Base-by-base conservation (phyloP, 768 basidiomycete species). In the Collybia sordida region DNA sequence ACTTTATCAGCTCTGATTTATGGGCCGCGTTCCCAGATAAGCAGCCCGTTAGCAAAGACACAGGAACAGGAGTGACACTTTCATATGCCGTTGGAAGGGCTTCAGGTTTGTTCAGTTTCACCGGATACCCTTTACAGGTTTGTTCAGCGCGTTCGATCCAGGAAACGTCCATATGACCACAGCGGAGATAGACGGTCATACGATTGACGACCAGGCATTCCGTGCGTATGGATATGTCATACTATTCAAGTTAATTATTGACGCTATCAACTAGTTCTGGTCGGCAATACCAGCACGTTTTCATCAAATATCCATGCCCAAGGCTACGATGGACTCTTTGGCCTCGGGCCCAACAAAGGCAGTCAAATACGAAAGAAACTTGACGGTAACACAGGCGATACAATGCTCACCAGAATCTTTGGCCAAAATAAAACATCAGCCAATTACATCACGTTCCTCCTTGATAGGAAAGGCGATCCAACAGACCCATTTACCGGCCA, bases 301-400 rank as follows among this genome's bases (percentile, higher is more conserved):
- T 80, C 85, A 4, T 65, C 76, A 14, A 67, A 88, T 57, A 82
- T 86, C 59, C 66, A 75, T 28, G 42, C 74, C 2, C 79, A 87
- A 59, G 85, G 82, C 0, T 86, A 82, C 55, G 77, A 83, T 49
- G 89, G 89, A 35, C 79, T 91, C 17, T 70, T 91, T 23, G 89
- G 89, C 19, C 78, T 91, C 15, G 89, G 89, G n/a, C 88, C 88
- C 24, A 88, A 88, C 68, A 65, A 77, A 21, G 86, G 83, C 39
- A 88, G 86, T 44, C 69, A 78, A 36, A 79, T 91, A 53, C 76
- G 72, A 50, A 73, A 82, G 52, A 81, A 80, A 47, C 61, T 89
- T 37, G 73, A 72, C 53, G 68, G 65, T 7, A 55, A 61, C 47
- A 59, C 73, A 6, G 88, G 79, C 18, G 77, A 87, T 70, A 81